Evolutionary conservation across 768 basidiomycete genomes (phyloP).

Genomic region (Mycena amicta): DNA sequence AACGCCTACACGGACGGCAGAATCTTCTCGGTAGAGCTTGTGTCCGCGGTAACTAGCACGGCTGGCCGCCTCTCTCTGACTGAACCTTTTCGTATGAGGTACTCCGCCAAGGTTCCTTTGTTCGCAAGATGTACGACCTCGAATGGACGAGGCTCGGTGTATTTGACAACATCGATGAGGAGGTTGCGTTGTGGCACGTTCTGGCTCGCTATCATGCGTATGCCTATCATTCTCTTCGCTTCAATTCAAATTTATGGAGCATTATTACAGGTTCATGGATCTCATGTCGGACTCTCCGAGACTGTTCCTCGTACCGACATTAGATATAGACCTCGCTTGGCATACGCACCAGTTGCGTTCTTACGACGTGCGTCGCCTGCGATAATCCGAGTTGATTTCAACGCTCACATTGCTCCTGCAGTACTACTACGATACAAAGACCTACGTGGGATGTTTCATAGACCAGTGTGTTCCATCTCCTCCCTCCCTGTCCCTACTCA

Average conservation of each 20-base stretch:
- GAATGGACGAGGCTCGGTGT: slow-evolving; percentile 50
- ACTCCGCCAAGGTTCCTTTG: slow-evolving; percentile 58
- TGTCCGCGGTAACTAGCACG: slow-evolving; percentile 54
- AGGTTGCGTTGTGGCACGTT: slow-evolving; percentile 37
- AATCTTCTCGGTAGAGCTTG: slow-evolving; percentile 57
- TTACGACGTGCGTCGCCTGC: slow-evolving; percentile 36
- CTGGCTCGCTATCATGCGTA: slow-evolving; percentile 61
- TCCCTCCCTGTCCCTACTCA: neutral
- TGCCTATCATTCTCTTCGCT: slow-evolving; percentile 4
- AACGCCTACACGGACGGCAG: slow-evolving; percentile 53
- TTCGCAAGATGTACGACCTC: slow-evolving; percentile 52
- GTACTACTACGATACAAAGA: slow-evolving; percentile 49
- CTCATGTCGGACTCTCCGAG: slow-evolving; percentile 47
- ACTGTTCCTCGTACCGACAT: slow-evolving; percentile 56
- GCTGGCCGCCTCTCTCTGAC: no score
- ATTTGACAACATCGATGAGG: slow-evolving; percentile 41
- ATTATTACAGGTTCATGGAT: no score
- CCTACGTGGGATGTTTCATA: slow-evolving; percentile 45
- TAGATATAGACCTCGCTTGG: slow-evolving; percentile 80
- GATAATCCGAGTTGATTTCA: neutral
- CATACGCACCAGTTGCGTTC: slow-evolving; percentile 76
- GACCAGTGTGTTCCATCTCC: slow-evolving; percentile 50
- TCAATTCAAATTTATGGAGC: neutral
- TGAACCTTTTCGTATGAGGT: no score
- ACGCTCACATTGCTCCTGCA: neutral